Evolutionary conservation across 208 protist genomes (phyloP).

Genomic region (Trichomonas gallinae): DNA sequence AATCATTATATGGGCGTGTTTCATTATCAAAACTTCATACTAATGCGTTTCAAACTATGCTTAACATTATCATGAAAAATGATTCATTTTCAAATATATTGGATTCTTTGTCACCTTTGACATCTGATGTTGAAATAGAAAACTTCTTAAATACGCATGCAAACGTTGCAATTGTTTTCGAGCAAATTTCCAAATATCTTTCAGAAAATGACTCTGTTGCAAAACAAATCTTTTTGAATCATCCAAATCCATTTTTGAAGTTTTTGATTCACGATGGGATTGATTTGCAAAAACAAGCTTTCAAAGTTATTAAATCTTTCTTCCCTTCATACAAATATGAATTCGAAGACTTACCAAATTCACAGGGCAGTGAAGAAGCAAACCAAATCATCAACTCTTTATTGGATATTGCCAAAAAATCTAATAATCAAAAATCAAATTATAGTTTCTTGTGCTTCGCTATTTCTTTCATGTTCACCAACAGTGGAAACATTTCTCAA

Average conservation of each 20-base stretch:
- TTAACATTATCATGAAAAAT: background rate
- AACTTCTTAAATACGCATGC: background rate
- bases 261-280: background rate
- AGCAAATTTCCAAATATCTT: background rate
- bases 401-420: background rate
- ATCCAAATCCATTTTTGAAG: background rate
- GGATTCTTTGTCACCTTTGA: background rate
- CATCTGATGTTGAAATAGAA: background rate
- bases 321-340: background rate
- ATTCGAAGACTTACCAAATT: background rate
- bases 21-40: background rate
- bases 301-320: background rate
- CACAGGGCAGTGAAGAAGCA: background rate
- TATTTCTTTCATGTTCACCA: background rate
- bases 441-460: background rate
- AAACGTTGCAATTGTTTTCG: background rate
- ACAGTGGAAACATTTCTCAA: background rate
- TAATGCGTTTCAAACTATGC: background rate
- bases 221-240: background rate
- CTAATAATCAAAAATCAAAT: background rate
- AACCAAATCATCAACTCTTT: background rate
- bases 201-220: background rate
- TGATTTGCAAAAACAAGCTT: background rate
- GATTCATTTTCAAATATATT: background rate
- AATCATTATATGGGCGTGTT: background rate